Percentiles rank a stretch among this genome's conserved stretches.
Conservation (phyloP, 78 protist genomes). For the Cyanophora paradoxa region DNA sequence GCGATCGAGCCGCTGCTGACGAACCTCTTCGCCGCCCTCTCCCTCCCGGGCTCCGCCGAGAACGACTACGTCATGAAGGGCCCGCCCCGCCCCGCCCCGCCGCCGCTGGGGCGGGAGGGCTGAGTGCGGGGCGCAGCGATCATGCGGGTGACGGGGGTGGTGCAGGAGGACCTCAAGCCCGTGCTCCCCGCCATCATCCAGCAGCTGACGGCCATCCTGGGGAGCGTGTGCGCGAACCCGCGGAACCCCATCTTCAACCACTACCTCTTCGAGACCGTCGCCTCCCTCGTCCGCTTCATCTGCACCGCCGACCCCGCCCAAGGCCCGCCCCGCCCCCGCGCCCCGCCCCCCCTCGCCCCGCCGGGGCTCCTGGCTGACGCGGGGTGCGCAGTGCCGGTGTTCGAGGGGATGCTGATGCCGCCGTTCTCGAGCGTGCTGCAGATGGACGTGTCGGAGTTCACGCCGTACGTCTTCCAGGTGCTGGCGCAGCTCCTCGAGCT, state of each 20-base stretch:
- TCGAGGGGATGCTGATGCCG: conserved; percentile 52
- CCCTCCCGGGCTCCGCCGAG: conserved; percentile 26
- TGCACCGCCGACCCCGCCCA: conserved; percentile 12
- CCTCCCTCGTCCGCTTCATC: conserved; percentile 46
- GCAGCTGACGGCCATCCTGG: conserved; percentile 37
- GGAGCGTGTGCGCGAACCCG: conserved; percentile 67
- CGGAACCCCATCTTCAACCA: conserved; percentile 81
- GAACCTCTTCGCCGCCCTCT: conserved; percentile 45
- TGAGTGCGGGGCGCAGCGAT: background rate
- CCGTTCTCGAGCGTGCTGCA: conserved; percentile 41
- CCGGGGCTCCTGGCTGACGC: background rate
- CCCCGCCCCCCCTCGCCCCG: background rate
- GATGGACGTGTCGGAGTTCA: conserved; percentile 49
- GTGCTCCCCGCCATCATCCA: background rate
- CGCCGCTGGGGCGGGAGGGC: too few species aligned
- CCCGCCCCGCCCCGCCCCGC: too few species aligned
- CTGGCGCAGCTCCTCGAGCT: conserved; percentile 38
- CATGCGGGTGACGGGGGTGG: background rate
- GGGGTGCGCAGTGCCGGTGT: background rate
- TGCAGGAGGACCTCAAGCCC: background rate
- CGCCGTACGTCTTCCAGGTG: conserved; percentile 74
- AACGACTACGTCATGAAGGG: conserved; percentile 66
- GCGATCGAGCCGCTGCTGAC: conserved; percentile 41
- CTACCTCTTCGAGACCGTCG: conserved; percentile 85
- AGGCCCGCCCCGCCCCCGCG: background rate